Conservation (phyloP, 1,139 yeast genomes). For the Kodamaea suecica region DNA sequence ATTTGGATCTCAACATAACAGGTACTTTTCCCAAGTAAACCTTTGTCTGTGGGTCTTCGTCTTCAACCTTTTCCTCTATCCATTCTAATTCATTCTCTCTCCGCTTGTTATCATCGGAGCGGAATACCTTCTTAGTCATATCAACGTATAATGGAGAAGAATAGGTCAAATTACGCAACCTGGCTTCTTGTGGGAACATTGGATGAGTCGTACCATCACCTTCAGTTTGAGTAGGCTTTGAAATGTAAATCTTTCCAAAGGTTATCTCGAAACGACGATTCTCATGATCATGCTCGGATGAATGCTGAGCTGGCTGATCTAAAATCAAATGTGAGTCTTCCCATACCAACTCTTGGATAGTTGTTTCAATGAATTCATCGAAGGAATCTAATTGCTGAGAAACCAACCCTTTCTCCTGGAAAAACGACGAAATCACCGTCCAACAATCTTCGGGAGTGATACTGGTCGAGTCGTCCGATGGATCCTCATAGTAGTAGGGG, state of each 20-base stretch:
- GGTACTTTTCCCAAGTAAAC: slow-evolving; percentile 97
- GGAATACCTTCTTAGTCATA: slow-evolving; percentile 86
- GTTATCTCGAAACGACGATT: slow-evolving; percentile 92
- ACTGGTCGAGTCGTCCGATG: slow-evolving; percentile 53
- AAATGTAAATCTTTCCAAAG: slow-evolving; percentile 93
- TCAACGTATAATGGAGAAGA: slow-evolving; percentile 95
- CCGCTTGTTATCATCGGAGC: slow-evolving; percentile 59
- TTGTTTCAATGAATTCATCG: slow-evolving; percentile 94
- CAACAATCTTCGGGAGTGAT: slow-evolving; percentile 98
- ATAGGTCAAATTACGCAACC: slow-evolving; percentile 92
- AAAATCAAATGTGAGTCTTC: slow-evolving; percentile 92
- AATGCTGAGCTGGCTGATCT: slow-evolving; percentile 98
- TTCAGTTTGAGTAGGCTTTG: slow-evolving; percentile 97
- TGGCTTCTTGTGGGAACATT: slow-evolving; percentile 97
- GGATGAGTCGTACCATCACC: slow-evolving; percentile 99
- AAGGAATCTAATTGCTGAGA: slow-evolving; percentile 98
- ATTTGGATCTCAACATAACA: slow-evolving; percentile 94
- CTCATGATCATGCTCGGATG: slow-evolving; percentile 83
- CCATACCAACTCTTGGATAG: slow-evolving; percentile 94
- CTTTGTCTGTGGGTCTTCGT: slow-evolving; percentile 62
- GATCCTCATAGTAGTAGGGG: slow-evolving; percentile 63
- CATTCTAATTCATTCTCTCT: slow-evolving; percentile 70
- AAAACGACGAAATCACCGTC: slow-evolving; percentile 95
- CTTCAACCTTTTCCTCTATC: slow-evolving; percentile 52
- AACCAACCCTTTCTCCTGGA: slow-evolving; percentile 94